Conservation (phyloP, 2,329 filamentous ascomycete genomes). For the Fusarium irregulare region DNA sequence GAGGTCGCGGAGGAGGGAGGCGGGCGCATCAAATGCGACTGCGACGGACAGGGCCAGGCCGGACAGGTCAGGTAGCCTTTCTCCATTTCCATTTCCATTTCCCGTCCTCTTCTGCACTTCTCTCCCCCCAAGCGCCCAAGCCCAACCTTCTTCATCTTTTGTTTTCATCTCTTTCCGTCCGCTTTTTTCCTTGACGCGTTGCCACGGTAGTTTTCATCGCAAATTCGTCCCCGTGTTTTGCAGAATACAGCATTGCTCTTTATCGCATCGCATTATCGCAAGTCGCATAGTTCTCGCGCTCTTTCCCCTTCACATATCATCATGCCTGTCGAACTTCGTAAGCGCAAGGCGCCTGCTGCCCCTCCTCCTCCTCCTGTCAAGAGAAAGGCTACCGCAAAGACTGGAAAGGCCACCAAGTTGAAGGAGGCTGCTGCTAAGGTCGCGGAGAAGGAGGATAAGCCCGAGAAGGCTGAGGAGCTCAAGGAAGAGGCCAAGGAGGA, state of each 20-base stretch:
- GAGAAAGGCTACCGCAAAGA: conserved; percentile 52
- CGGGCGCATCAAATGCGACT: conserved; percentile 42
- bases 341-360: conserved; percentile 67
- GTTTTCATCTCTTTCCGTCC: conserved; percentile 30
- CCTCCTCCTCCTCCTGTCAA: conserved; percentile 54
- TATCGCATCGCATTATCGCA: conserved; percentile 26
- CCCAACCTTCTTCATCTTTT: conserved; percentile 42
- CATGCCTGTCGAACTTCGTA: conserved; percentile 70
- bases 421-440: conserved; percentile 48
- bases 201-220: conserved; percentile 10
- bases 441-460: conserved; percentile 47
- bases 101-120: conserved; percentile 1
- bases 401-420: conserved; percentile 36
- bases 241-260: conserved; percentile 22
- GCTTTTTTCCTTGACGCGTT: conserved; percentile 24
- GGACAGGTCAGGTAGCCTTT: conserved; percentile 15
- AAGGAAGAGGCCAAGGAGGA: conserved; percentile 41
- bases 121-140: conserved; percentile 40
- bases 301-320: conserved; percentile 16
- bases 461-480: conserved; percentile 52
- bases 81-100: conserved; percentile 23
- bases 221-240: conserved; percentile 21
- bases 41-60: conserved; percentile 41
- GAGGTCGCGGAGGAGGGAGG: conserved; percentile 2
- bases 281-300: conserved; percentile 15